phyloP scores from a whole-genome alignment of 805 yeast species.

The Zygosaccharomyces siamensis region DNA sequence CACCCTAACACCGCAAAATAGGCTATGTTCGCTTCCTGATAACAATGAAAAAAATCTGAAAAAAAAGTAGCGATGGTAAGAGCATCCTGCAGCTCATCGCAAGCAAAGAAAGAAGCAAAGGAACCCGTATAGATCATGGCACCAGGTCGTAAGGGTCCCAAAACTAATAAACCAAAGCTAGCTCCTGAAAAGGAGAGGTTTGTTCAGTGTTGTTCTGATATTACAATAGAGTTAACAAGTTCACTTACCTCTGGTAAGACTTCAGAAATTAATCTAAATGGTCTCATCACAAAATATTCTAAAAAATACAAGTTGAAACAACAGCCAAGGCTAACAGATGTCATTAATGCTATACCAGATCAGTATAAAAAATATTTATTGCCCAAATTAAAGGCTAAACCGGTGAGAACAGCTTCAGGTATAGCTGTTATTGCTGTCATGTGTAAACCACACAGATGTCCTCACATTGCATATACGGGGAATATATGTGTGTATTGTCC shows the following conservation, averaged over 20 bases:
- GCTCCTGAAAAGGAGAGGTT: constrained; percentile 93
- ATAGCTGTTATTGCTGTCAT: constrained; percentile 98
- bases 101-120: background rate
- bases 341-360: constrained; percentile 91
- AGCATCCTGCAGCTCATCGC: constrained; percentile 7
- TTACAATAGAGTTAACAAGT: constrained; percentile 77
- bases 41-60: background rate
- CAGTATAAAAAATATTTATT: constrained; percentile 86
- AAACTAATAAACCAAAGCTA: constrained; percentile 52
- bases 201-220: constrained; percentile 87
- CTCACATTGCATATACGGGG: constrained; percentile 98
- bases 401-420: constrained; percentile 97
- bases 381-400: constrained; percentile 96
- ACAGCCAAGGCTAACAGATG: constrained; percentile 93
- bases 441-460: constrained; percentile 99
- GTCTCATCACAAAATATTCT: constrained; percentile 76
- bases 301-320: constrained; percentile 86
- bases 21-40: background rate
- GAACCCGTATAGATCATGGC: constrained; percentile 24
- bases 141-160: constrained; percentile 34
- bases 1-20: background rate
- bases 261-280: constrained; percentile 70
- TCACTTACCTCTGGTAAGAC: constrained; percentile 56
- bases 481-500: constrained; percentile 98
- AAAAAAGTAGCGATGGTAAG: background rate